phyloP scores from a whole-genome alignment of 139 green algal species.

The Chlamydomonas incerta region DNA sequence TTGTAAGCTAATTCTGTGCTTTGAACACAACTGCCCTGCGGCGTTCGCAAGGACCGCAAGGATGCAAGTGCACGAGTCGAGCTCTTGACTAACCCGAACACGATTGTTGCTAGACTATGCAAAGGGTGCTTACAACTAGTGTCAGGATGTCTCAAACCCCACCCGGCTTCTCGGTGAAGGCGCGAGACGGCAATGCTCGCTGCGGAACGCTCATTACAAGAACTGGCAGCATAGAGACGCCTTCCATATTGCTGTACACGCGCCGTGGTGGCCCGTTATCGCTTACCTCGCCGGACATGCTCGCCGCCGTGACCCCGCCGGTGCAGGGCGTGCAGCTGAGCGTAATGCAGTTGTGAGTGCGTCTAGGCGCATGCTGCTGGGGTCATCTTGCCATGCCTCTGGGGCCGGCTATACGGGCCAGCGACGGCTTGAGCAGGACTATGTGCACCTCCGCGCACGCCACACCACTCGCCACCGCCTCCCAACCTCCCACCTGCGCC shows the following conservation, averaged over 20 bases:
- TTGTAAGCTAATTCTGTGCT: no score
- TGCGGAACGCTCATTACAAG: slow-evolving; percentile 36
- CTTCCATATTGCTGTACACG: slow-evolving; percentile 68
- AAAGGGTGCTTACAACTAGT: background rate
- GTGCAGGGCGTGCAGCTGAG: slow-evolving; percentile 58
- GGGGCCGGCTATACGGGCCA: no score
- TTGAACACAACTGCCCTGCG: no score
- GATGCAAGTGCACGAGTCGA: no score
- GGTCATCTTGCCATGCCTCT: no score
- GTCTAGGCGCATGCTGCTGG: no score
- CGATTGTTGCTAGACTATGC: background rate
- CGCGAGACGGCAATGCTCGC: slow-evolving; percentile 40
- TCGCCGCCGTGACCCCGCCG: slow-evolving; percentile 57
- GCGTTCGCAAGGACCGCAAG: no score
- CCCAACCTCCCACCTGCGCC: background rate
- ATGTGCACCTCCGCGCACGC: no score
- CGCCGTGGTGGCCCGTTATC: slow-evolving; percentile 60
- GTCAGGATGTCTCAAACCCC: background rate
- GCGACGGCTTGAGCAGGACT: no score
- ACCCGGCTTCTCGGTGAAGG: slow-evolving; percentile 41
- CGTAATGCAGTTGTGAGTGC: slow-evolving; percentile 74
- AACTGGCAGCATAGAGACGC: slow-evolving; percentile 51
- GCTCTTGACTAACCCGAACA: no score
- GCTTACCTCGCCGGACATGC: slow-evolving; percentile 67
- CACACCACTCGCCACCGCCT: background rate